A percentile compares a stretch with the other conserved stretches of the same genome.
Evolutionary conservation across 495 filamentous ascomycete species (phyloP).

Genomic region (Lophiotrema nucula): DNA sequence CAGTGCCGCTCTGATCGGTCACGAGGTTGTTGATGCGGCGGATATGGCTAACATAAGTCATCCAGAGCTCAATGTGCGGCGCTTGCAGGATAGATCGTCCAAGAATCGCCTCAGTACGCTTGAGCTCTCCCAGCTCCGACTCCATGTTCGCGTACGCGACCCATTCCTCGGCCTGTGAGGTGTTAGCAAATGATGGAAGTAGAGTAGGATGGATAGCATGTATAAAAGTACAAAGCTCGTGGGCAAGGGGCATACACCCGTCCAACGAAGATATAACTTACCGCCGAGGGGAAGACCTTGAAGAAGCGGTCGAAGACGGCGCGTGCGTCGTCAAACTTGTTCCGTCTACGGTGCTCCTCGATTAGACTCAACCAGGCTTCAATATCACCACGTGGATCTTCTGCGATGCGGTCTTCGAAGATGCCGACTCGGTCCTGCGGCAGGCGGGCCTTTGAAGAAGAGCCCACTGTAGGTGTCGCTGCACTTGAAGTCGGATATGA

Average conservation of each 20-base stretch:
- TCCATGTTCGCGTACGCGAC: slow-evolving; percentile 84
- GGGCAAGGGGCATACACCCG: too few species aligned
- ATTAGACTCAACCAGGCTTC: slow-evolving; percentile 88
- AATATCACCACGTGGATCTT: slow-evolving; percentile 88
- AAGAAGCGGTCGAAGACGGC: slow-evolving; percentile 82
- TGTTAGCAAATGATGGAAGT: slow-evolving; percentile 25
- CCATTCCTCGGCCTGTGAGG: slow-evolving; percentile 80
- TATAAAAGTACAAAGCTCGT: too few species aligned
- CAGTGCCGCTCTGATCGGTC: slow-evolving; percentile 72
- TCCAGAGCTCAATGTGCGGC: slow-evolving; percentile 84
- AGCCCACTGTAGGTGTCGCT: slow-evolving; percentile 36
- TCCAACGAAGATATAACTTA: slow-evolving; percentile 57
- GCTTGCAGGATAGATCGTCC: slow-evolving; percentile 66
- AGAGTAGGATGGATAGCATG: too few species aligned
- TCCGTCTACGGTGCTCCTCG: slow-evolving; percentile 75
- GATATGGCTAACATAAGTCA: slow-evolving; percentile 90
- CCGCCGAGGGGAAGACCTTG: slow-evolving; percentile 80
- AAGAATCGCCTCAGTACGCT: slow-evolving; percentile 78
- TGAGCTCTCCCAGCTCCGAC: slow-evolving; percentile 73
- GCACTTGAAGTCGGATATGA: slow-evolving; percentile 11
- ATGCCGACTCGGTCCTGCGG: slow-evolving; percentile 78
- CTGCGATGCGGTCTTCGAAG: slow-evolving; percentile 82
- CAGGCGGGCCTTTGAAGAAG: slow-evolving; percentile 54
- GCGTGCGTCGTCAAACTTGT: slow-evolving; percentile 77
- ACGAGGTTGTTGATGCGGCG: slow-evolving; percentile 83